Evolutionary conservation across 108 stramenopile genomes (phyloP), one percentile per base, ranked within the genome.

Genomic region (Conticribra weissflogii): DNA sequence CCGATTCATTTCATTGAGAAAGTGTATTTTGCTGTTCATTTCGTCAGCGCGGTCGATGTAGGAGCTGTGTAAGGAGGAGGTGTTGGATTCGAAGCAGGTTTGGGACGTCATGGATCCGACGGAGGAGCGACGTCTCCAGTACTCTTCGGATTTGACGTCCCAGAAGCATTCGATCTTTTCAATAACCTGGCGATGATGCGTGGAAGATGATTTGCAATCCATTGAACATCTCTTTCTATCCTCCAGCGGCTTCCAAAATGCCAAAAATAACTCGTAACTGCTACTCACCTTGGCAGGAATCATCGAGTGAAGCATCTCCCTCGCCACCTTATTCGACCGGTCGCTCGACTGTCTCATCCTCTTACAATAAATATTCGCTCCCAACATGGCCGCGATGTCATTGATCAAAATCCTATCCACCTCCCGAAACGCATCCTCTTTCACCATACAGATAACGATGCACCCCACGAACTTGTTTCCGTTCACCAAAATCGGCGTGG

Each of bases 341-440:
- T n/a, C n/a, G n/a, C n/a, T n/a, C n/a, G n/a, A n/a, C n/a, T n/a
- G n/a, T n/a, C n/a, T n/a, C n/a, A n/a, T n/a, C n/a, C 64, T 63
- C 31, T 79, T 73, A 27, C 66, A 58, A 31, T 74, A 73, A 12
- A 73, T 48, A 36, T 65, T 74, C 2, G 69, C 62, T 19, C 69
- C 75, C 3, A 68, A 44, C 60, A 69, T 69, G 2, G 62, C 30
- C 17, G 67, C 73, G 27, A 79, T 72, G 48, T 79, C 78, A n/a
- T 56, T 29, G 25, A 79, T 66, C n/a, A 79, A 30, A 28, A 72
- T 53, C 47, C 59, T 34, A 67, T 79, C 78, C 25, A 33, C 17
- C 24, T 72, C 47, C 1, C 19, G 47, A 31, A 79, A 72, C 21
- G 78, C 71, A 53, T 79, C 65, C 28, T 72, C 78, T 24, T 79